Evolutionary conservation across 2,329 filamentous ascomycete genomes (phyloP), one percentile per base, ranked within the genome.

Genomic region (Fusarium chlamydosporum): DNA sequence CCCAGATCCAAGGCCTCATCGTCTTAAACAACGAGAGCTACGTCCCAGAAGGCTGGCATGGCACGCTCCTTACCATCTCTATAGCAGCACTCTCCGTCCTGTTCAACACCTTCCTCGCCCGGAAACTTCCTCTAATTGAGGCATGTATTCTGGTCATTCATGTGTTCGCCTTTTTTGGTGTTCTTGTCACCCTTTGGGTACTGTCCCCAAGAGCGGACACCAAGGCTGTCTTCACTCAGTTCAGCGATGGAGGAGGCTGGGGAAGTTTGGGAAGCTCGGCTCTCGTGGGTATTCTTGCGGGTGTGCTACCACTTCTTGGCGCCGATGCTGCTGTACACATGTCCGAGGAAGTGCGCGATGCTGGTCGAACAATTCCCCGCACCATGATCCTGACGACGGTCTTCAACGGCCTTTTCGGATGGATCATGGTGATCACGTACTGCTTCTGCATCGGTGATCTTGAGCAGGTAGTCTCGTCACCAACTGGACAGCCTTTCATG

Each of bases 1-100:
- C 80, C 6, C 77, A 83, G 37, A 81, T 84, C 18, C 80, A 85
- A 65, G 81, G 81, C 1, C 75, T 84, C 2, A 65, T 82, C 4
- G 74, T 79, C 15, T 56, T 83, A 15, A 81, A 73, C 43, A 45
- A 70, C 8, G 68, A 68, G 0, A 35, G 42, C 6, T 72, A 72
- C 7, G 41, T 42, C 2, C 48, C 65, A 2, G 51, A 70, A 18
- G 43, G 61, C 10, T 72, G 71, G 71, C 71, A 72, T 10, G 71
- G 71, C 2, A 72, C 71, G 1, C 57, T 72, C 0, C 59, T 72
- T 0, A 57, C 51, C 0, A 57, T 73, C 0, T 70, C 70, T 0
- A 63, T 73, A 1, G 68, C 70, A 13, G 65, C 47, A 0, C 56
- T 72, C 6, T 70, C 70, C 0, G 71, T 72, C 0, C 12, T 72